Evolutionary conservation across 78 protist genomes (phyloP).

Genomic region (Dictyostelium capitatum): DNA sequence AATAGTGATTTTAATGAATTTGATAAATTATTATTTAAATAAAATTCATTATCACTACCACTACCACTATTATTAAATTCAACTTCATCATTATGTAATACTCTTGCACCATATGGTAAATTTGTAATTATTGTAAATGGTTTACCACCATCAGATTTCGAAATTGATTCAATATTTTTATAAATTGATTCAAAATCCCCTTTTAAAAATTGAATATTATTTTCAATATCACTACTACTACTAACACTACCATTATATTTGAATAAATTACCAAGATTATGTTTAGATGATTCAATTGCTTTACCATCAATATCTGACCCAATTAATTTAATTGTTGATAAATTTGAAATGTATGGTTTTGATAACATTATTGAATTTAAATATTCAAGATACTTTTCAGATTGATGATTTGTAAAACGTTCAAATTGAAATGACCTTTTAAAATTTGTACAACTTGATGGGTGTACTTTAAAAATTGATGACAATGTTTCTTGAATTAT

Average conservation of each 20-base stretch:
- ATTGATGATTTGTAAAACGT: background rate
- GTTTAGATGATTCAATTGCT: constrained; percentile 26
- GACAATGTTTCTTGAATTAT: constrained; percentile 33
- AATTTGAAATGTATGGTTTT: background rate
- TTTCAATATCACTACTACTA: background rate
- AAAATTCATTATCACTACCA: background rate
- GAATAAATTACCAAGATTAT: constrained; percentile 15
- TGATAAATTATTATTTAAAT: background rate
- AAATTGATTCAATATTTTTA: background rate
- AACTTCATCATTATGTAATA: background rate
- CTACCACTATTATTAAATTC: background rate
- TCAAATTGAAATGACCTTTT: constrained; percentile 1
- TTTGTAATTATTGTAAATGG: constrained; percentile 53
- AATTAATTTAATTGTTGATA: background rate
- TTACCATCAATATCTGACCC: constrained; percentile 58
- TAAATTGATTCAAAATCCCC: constrained; percentile 24
- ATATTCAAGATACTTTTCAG: constrained; percentile 1
- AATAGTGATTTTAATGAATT: background rate
- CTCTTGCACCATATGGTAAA: constrained; percentile 62
- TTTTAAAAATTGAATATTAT: background rate
- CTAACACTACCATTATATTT: background rate
- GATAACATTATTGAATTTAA: background rate
- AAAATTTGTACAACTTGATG: background rate
- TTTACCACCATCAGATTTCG: background rate
- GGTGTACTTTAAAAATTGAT: background rate